Base-by-base conservation (phyloP, 192 early-diverging fungal species). In the Piromyces sp. region DNA sequence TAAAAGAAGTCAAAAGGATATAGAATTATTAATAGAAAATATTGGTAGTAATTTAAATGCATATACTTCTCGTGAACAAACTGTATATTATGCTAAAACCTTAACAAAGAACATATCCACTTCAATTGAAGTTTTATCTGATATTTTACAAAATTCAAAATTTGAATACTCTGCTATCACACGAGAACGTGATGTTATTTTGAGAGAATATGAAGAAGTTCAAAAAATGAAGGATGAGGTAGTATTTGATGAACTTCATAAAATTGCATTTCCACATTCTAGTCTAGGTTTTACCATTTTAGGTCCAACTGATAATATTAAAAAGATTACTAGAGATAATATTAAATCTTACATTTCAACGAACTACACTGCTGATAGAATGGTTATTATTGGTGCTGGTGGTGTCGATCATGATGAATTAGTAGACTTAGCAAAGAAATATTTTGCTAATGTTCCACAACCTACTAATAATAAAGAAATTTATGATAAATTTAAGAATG, bases 31-130 rank as follows among this genome's bases (percentile, higher is more conserved):
- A 86, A 97, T 99, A 82, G 97, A 99, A 87, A 97, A 97, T 91
- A 96, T 99, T 90, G 97, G 97, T 79, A 96, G 94, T 68, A 96
- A 98, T 87, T 88, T 99, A 85, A 98, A 98, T 87, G 97, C 97
- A 79, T 99, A 99, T 88, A 99, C 97, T 36, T 98, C 97, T 30
- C 93, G 97, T 82, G 97, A 99, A 87, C 97, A 99, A 88, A 98
- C 96, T 33, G 96, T 97, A 79, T 99, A 97, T 91, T 97, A 97
- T 85, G 97, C 97, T 82, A 97, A 97, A 87, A 89, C 96, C 36
- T 91, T 99, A 82, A 92, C 93, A 84, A 86, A 92, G 81, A 96
- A 99, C 85, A 93, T 96, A 58, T 89, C 92, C 30, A 87, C 90
- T 82, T 92, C 95, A n/a, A 96, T 98, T 51, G 97, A 96, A 83